These are phyloP conservation scores for Xylariaceae sp. DNA, from an alignment of 2,329 filamentous ascomycete species.

Conservation along the genomic window DNA sequence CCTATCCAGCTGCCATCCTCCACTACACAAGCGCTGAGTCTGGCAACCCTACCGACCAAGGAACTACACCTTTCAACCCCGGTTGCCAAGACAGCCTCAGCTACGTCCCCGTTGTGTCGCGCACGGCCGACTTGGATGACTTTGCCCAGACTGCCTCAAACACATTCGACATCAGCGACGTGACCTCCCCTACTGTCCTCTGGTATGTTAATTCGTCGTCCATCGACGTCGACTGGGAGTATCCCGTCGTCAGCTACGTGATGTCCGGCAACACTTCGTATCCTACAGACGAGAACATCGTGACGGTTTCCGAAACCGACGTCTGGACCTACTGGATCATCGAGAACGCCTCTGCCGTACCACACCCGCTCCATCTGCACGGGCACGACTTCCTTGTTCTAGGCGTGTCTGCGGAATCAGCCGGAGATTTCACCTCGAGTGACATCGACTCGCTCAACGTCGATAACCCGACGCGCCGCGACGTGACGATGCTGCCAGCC, in stretches of 20 bases:
- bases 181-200: constrained; percentile 4
- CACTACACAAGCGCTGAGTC: constrained; percentile 15
- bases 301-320: constrained; percentile 19
- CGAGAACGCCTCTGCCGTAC: constrained; percentile 20
- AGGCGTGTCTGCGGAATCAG: constrained; percentile 18
- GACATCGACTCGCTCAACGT: constrained; percentile 30
- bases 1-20: constrained; percentile 21
- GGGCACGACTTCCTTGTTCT: constrained; percentile 35
- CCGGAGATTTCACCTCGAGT: constrained; percentile 19
- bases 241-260: constrained; percentile 32
- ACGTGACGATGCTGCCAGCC: constrained; percentile 41
- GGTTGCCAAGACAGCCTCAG: constrained; percentile 17
- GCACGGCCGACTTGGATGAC: constrained; percentile 13
- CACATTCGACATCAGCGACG: constrained; percentile 16
- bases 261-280: constrained; percentile 24
- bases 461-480: constrained; percentile 43
- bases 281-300: constrained; percentile 20
- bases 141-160: constrained; percentile 10
- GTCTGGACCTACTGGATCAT: constrained; percentile 30
- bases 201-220: constrained; percentile 21
- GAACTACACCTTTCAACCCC: constrained; percentile 11
- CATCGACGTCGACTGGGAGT: constrained; percentile 31
- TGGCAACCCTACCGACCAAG: constrained; percentile 15
- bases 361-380: constrained; percentile 32
- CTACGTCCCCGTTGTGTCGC: constrained; percentile 19